Conservation (phyloP, 164 flowering plant genomes). For the Macadamia integrifolia region DNA sequence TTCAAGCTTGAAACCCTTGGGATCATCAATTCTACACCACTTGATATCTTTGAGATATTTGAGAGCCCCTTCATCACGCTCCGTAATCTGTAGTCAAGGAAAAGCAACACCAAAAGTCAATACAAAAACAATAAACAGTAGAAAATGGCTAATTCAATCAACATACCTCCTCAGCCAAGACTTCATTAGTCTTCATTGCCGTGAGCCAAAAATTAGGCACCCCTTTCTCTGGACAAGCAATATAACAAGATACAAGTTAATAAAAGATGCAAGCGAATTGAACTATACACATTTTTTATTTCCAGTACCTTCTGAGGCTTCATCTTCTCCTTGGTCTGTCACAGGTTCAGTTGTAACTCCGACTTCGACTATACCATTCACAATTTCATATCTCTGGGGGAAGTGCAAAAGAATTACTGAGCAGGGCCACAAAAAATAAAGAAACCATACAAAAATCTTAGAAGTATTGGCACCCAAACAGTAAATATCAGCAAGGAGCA, state of each 20-base stretch:
- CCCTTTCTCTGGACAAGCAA: slow-evolving; percentile 26
- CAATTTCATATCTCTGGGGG: slow-evolving; percentile 74
- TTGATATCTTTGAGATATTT: slow-evolving; percentile 38
- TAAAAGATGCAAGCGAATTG: neutral
- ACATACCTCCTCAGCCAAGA: slow-evolving; percentile 30
- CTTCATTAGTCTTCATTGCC: slow-evolving; percentile 39
- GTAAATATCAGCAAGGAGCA: neutral
- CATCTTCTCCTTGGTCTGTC: slow-evolving; percentile 34
- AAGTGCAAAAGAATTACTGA: neutral
- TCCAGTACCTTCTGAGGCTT: slow-evolving; percentile 32
- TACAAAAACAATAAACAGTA: neutral
- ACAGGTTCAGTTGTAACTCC: slow-evolving; percentile 41
- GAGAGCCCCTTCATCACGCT: slow-evolving; percentile 39
- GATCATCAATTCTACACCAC: slow-evolving; percentile 33
- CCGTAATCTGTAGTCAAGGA: slow-evolving; percentile 22
- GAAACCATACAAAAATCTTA: neutral
- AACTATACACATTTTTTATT: neutral
- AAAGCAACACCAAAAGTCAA: neutral
- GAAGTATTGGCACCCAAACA: neutral
- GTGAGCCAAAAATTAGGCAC: slow-evolving; percentile 39
- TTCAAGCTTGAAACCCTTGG: slow-evolving; percentile 52
- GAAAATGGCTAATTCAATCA: neutral
- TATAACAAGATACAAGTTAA: neutral
- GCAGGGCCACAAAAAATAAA: neutral
- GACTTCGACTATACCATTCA: slow-evolving; percentile 68